Evolutionary conservation across 208 protist species (phyloP).

Genomic region (Entamoeba invadens): DNA sequence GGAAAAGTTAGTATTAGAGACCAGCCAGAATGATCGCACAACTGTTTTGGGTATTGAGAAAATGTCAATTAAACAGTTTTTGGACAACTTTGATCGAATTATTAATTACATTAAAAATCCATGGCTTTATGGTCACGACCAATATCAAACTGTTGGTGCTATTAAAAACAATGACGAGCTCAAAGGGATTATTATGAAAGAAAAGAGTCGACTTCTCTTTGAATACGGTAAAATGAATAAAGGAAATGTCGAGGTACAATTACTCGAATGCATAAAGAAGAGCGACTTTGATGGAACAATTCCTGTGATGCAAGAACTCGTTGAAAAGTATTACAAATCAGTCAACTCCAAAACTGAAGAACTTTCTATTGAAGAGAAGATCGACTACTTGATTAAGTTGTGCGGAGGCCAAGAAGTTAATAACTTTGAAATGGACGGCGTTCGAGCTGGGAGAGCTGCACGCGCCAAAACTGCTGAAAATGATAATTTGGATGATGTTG

Average conservation of each 20-base stretch:
- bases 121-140: not conserved
- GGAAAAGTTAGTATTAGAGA: not conserved
- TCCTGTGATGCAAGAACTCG: not conserved
- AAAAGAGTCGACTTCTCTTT: not conserved
- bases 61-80: not conserved
- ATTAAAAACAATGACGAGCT: not conserved
- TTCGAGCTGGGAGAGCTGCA: not conserved
- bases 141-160: not conserved
- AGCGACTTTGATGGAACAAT: not conserved
- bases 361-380: not conserved
- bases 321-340: not conserved
- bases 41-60: not conserved
- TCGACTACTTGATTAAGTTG: not conserved
- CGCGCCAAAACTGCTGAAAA: not conserved
- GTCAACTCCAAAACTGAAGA: not conserved
- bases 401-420: not conserved
- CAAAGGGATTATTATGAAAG: not conserved
- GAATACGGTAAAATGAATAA: not conserved
- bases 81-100: not conserved
- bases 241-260: not conserved
- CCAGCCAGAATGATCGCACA: not conserved
- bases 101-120: not conserved
- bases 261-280: not conserved
- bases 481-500: not conserved
- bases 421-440: not conserved